These are phyloP conservation scores for Guadua angustifolia DNA, from an alignment of 176 grass and related monocot genomes.

Conservation along the genomic window DNA sequence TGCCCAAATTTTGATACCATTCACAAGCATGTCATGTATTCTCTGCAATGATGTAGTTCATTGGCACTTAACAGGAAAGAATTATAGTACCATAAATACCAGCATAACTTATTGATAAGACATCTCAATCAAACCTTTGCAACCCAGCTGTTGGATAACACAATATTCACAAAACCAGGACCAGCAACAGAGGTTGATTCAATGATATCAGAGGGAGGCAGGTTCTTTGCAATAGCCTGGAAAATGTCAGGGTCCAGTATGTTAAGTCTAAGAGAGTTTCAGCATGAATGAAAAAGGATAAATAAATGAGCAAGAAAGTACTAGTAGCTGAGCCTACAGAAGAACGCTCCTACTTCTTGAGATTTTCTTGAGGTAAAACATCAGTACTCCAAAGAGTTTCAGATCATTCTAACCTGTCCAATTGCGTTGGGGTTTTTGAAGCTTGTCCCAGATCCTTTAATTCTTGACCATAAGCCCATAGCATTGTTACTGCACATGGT, in stretches of 20 bases:
- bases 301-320: conserved; percentile 16
- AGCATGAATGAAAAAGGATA: conserved; percentile 30
- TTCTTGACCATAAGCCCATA: conserved; percentile 91
- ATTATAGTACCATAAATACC: conserved; percentile 10
- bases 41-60: conserved; percentile 52
- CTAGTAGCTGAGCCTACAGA: not conserved
- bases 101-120: conserved; percentile 33
- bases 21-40: conserved; percentile 86
- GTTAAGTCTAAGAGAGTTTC: not conserved
- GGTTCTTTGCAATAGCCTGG: conserved; percentile 81
- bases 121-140: conserved; percentile 61
- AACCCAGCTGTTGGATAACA: conserved; percentile 80
- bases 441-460: conserved; percentile 80
- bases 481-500: conserved; percentile 81
- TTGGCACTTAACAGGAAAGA: conserved; percentile 18
- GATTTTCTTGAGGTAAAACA: conserved; percentile 29
- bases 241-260: conserved; percentile 24
- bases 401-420: conserved; percentile 64
- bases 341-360: not conserved
- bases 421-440: conserved; percentile 90
- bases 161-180: conserved; percentile 97
- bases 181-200: conserved; percentile 90
- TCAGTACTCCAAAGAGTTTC: not conserved
- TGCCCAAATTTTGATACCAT: conserved; percentile 86
- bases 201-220: conserved; percentile 81